Base-by-base conservation (phyloP, 495 filamentous ascomycete species). In the Hypomontagnella monticulosa region DNA sequence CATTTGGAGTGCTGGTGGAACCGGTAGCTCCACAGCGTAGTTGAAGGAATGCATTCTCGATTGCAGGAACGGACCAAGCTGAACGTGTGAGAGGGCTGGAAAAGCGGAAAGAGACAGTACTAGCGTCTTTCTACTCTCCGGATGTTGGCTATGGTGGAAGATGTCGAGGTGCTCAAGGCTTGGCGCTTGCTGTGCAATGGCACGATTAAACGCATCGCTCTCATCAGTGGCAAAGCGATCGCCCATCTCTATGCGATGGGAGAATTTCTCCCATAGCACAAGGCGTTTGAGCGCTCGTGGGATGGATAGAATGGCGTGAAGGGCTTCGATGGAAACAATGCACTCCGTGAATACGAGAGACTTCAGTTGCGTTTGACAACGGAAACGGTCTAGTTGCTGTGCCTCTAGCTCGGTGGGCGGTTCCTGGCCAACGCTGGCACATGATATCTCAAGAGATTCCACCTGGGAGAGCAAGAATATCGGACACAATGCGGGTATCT, bases 71-170 rank as follows among this genome's bases (percentile, higher is more conserved):
- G 63, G 63, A 7, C 51, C 63, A 47, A 67, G 57, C 11, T 67
- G 57, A 38, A 61, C 46, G 49, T 61, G 46, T 4, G 46, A 61
- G 9, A 67, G 52, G 12, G 19, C 57, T 7, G 57, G 9, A 20
- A 67, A 67, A 11, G 52, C 18, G 11, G 56, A 66, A 49, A 66
- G 63, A 1, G 63, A 66, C 23, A 66, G 63, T 19, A 33, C 2
- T 20, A 60, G 12, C 3, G 14, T 19, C n/a, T 46, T 18, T 8
- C 10, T n/a, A 4, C 9, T 14, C 10, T 20, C 8, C 14, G 19
- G 12, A 55, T 10, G 54, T 14, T 32, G 9, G 1, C 11, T 11
- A 5, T 33, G 34, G 14, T 33, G 57, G 6, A 40, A 20, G 42
- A 66, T 33, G 2, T 38, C 15, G 8, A 66, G 63, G 27, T 55